Percentiles rank a stretch among this genome's conserved stretches.
These are phyloP conservation scores for Nidula microcarpa DNA, from an alignment of 768 basidiomycete genomes.

Conservation along the genomic window DNA sequence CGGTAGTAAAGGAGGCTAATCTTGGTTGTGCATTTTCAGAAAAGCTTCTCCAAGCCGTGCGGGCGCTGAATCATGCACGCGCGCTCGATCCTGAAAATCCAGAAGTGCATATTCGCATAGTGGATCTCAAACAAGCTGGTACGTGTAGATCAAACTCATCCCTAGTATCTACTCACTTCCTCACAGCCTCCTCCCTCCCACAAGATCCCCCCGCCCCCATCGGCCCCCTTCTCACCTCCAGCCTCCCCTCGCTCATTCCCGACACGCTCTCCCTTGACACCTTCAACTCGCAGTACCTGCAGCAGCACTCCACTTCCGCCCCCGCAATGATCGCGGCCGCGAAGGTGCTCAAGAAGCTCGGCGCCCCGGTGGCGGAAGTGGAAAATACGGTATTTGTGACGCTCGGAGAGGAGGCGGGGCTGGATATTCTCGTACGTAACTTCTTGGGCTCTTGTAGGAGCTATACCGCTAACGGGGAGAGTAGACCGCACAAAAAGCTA, in stretches of 20 bases:
- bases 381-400: constrained; percentile 54
- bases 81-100: constrained; percentile 53
- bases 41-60: constrained; percentile 76
- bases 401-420: constrained; percentile 34
- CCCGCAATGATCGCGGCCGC: constrained; percentile 63
- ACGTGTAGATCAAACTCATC: constrained; percentile 1
- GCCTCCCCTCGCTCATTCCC: constrained; percentile 51
- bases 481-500: constrained; percentile 50
- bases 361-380: constrained; percentile 51
- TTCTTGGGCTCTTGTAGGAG: background rate
- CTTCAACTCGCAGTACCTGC: constrained; percentile 75
- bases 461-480: background rate
- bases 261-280: constrained; percentile 54
- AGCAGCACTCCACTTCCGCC: constrained; percentile 49
- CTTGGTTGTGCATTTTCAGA: constrained; percentile 37
- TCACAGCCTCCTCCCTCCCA: constrained; percentile 39
- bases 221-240: constrained; percentile 44
- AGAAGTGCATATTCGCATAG: constrained; percentile 66
- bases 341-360: constrained; percentile 45
- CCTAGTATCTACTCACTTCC: background rate
- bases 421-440: constrained; percentile 45
- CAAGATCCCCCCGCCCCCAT: constrained; percentile 43
- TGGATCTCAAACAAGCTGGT: constrained; percentile 62
- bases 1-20: background rate
- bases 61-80: constrained; percentile 59